Percentiles rank a stretch among this genome's conserved stretches.
These are phyloP conservation scores for Phyllosticta citribraziliensis DNA, from an alignment of 2,329 filamentous ascomycete species.

Conservation along the genomic window DNA sequence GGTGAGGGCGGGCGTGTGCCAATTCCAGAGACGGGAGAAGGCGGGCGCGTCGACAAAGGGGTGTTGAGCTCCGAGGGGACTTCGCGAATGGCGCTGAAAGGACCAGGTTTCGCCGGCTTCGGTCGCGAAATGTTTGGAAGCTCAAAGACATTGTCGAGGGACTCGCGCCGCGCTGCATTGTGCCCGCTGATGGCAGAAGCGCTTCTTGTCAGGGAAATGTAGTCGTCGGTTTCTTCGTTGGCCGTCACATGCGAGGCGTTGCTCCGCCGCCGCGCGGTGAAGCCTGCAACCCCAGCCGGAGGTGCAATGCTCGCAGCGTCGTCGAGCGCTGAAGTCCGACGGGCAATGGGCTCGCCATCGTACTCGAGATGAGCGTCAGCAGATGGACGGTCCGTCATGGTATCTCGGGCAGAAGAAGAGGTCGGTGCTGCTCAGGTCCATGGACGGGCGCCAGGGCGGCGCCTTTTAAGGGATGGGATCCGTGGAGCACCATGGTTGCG, in stretches of 20 bases:
- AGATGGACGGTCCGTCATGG: background rate
- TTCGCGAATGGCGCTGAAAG: slow-evolving; percentile 9
- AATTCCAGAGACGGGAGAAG: slow-evolving; percentile 2
- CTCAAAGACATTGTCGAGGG: slow-evolving; percentile 1
- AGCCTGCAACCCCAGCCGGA: slow-evolving; percentile 5
- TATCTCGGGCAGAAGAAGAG: background rate
- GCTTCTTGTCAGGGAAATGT: slow-evolving; percentile 3
- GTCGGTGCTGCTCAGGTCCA: background rate
- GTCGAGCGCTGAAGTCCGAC: slow-evolving; percentile 9
- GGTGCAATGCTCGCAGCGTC: slow-evolving; percentile 7
- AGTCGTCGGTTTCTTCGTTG: slow-evolving; percentile 2
- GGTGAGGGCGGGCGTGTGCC: slow-evolving; percentile 6
- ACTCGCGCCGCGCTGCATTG: slow-evolving; percentile 3
- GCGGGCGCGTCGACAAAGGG: slow-evolving; percentile 5
- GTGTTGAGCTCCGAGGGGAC: slow-evolving; percentile 8
- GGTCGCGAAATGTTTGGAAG: slow-evolving; percentile 7
- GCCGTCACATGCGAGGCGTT: slow-evolving; percentile 2
- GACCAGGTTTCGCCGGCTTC: slow-evolving; percentile 6
- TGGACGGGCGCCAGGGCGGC: background rate
- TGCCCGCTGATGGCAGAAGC: slow-evolving; percentile 10
- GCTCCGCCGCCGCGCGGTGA: slow-evolving; percentile 8
- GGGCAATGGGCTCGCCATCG: slow-evolving; percentile 8
- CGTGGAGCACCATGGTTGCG: background rate
- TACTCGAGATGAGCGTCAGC: background rate
- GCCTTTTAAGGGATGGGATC: background rate